These are phyloP conservation scores for Lasiosphaeris hirsuta DNA, from an alignment of 495 filamentous ascomycete species.

Conservation along the genomic window DNA sequence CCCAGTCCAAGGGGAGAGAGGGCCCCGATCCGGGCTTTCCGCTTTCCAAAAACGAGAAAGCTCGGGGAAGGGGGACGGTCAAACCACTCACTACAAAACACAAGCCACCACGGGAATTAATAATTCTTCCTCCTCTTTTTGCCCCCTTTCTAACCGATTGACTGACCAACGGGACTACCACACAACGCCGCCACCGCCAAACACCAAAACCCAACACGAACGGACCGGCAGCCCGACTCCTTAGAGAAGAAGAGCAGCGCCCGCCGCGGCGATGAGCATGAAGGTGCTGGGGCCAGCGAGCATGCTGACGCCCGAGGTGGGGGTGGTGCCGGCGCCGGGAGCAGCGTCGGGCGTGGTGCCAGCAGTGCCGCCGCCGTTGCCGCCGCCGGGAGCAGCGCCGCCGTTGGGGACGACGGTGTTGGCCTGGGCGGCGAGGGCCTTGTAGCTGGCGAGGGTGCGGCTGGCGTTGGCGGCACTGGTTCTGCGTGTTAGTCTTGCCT, in stretches of 20 bases:
- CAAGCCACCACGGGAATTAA: too few species aligned
- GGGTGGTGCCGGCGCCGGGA: constrained; percentile 15
- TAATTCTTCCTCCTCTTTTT: too few species aligned
- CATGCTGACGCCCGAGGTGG: constrained; percentile 20
- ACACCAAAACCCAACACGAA: constrained; percentile 15
- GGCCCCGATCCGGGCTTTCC: too few species aligned
- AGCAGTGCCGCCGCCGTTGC: constrained; percentile 25
- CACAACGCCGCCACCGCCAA: not conserved
- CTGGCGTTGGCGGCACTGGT: constrained; percentile 42
- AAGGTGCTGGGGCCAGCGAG: constrained; percentile 19
- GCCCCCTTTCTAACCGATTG: too few species aligned
- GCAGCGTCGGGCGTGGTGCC: constrained; percentile 26
- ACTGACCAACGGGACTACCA: not conserved
- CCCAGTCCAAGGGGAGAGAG: not conserved
- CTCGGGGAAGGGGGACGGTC: too few species aligned
- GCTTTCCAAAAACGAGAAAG: too few species aligned
- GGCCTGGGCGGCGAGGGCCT: constrained; percentile 40
- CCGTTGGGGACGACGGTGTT: constrained; percentile 35
- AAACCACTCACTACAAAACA: too few species aligned
- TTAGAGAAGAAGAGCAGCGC: constrained; percentile 37
- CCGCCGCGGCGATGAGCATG: constrained; percentile 28
- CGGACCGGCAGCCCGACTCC: too few species aligned
- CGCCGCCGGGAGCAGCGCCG: constrained; percentile 23
- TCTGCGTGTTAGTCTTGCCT: constrained; percentile 20
- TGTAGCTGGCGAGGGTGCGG: constrained; percentile 49